Evolutionary conservation across 2,329 filamentous ascomycete species (phyloP).

Genomic region (Cladophialophora immunda): DNA sequence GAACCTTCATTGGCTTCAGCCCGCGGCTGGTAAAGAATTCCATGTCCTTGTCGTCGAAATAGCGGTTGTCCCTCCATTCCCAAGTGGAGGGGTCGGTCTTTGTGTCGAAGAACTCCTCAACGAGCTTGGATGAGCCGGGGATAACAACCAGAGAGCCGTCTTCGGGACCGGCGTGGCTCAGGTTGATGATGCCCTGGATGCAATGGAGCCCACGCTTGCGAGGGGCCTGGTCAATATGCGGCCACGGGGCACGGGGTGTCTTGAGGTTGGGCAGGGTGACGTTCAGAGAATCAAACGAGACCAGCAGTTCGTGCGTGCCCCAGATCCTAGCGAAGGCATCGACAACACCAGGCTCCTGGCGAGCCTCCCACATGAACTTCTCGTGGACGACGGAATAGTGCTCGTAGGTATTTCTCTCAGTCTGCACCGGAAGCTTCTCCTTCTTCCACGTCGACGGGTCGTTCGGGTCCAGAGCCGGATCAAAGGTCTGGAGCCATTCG

Average conservation of each 20-base stretch:
- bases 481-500: slow-evolving; percentile 55
- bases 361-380: slow-evolving; percentile 58
- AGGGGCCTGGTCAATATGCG: slow-evolving; percentile 53
- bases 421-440: slow-evolving; percentile 54
- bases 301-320: slow-evolving; percentile 45
- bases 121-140: slow-evolving; percentile 53
- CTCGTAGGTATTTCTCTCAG: slow-evolving; percentile 60
- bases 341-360: slow-evolving; percentile 52
- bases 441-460: slow-evolving; percentile 53
- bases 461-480: slow-evolving; percentile 44
- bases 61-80: slow-evolving; percentile 52
- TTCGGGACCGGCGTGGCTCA: slow-evolving; percentile 54
- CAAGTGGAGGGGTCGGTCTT: slow-evolving; percentile 45
- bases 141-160: slow-evolving; percentile 59
- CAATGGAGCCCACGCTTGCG: slow-evolving; percentile 23
- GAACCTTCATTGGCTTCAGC: slow-evolving; percentile 51
- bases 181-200: slow-evolving; percentile 58
- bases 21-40: slow-evolving; percentile 51
- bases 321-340: slow-evolving; percentile 55
- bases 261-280: slow-evolving; percentile 52
- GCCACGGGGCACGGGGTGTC: slow-evolving; percentile 52
- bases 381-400: slow-evolving; percentile 60
- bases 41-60: slow-evolving; percentile 55
- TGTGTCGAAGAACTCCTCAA: slow-evolving; percentile 57
- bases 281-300: slow-evolving; percentile 61